Conservation (phyloP, 2,329 filamentous ascomycete genomes). For the Blastomyces parvus region DNA sequence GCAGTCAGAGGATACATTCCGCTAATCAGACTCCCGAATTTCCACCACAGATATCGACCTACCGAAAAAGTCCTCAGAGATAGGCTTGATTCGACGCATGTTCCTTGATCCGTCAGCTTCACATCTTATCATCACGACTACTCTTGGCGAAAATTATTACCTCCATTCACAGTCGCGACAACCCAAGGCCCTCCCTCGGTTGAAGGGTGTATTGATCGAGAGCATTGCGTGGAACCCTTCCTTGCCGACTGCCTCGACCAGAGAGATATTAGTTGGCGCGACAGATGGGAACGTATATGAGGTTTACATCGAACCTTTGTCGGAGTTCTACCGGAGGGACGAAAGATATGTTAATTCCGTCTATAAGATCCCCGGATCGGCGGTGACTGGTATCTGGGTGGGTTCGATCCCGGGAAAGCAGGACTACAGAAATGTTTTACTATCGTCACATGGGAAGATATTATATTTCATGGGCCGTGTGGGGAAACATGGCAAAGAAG, state of each 20-base stretch:
- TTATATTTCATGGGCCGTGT: slow-evolving; percentile 74
- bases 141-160: slow-evolving; percentile 92
- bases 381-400: slow-evolving; percentile 77
- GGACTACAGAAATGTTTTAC: slow-evolving; percentile 66
- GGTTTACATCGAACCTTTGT: slow-evolving; percentile 84
- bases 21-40: neutral
- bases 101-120: slow-evolving; percentile 96
- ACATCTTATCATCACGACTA: slow-evolving; percentile 84
- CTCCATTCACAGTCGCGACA: slow-evolving; percentile 90
- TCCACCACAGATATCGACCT: slow-evolving; percentile 73
- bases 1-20: neutral
- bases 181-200: slow-evolving; percentile 66
- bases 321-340: slow-evolving; percentile 89
- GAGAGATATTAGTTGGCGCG: slow-evolving; percentile 85
- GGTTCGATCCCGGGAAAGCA: slow-evolving; percentile 59
- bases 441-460: slow-evolving; percentile 68
- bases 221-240: slow-evolving; percentile 92
- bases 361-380: slow-evolving; percentile 70
- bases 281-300: slow-evolving; percentile 95
- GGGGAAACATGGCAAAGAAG: slow-evolving; percentile 62
- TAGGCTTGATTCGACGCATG: slow-evolving; percentile 87
- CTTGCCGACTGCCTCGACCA: slow-evolving; percentile 80
- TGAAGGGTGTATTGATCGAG: slow-evolving; percentile 82
- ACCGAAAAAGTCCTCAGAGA: slow-evolving; percentile 81
- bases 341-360: slow-evolving; percentile 83